Evolutionary conservation across 176 grass and related monocot genomes (phyloP), one percentile per base, ranked within the genome.

Genomic region (Lolium multiflorum): DNA sequence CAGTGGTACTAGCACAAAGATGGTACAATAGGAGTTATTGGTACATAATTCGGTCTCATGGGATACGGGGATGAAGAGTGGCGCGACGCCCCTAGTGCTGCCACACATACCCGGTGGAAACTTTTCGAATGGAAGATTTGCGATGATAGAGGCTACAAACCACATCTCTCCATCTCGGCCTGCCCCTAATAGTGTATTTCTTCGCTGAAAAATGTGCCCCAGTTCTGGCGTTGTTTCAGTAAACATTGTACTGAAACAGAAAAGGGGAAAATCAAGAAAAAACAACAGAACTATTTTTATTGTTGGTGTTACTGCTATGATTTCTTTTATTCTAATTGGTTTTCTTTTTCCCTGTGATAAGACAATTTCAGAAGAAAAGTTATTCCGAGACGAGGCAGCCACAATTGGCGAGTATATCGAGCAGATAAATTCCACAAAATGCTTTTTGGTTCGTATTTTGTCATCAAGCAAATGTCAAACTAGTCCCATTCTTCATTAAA

Each of bases 371-470:
- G 61, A 64, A 64, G 9, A 64, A 14, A 64, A 64, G 28, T 71
- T 71, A 44, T 71, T 73, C 70, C 9, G 4, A 2, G 20, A 47
- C 1, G 70, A 48, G 70, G n/a, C 20, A 73, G 11, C 9, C 43
- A 73, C 17, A 73, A 47, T 47, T 73, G 7, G 21, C 9, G 10
- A 41, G 38, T 73, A 73, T 41, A 20, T 9, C 31, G 20, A 8
- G 70, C 20, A 73, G 70, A 73, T 73, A 73, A 8, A 43, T 20
- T 73, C 43, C 4, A 7, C 11, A 20, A 24, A 11, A 73, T 73
- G 41, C 18, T 73, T 48, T 71, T 73, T 73, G 70, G 70, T 73
- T 73, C 11, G 70, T 73, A 73, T 73, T 6, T 8, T 11, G 70
- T 22, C 21, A 16, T 22, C 10, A 73, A 46, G 2, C 41, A 21